Evolutionary conservation across 2,329 filamentous ascomycete species (phyloP), one percentile per base, ranked within the genome.

Genomic region (Aspergillus novofumigatus): DNA sequence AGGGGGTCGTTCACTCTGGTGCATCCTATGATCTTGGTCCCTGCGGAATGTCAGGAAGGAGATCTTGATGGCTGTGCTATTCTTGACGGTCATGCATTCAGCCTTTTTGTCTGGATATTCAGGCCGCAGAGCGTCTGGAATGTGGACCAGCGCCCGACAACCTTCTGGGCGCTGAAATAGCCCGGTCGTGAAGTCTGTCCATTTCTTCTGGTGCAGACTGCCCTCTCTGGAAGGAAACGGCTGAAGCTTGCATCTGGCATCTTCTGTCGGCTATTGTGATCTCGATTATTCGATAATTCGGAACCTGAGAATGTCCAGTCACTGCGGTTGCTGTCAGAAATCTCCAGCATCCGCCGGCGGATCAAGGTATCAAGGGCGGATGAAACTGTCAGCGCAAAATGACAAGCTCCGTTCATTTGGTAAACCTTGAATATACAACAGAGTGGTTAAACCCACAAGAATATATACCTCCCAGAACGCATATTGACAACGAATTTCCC

Each of bases 401-500:
- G 11, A 47, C 20, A 26, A 47, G 44, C 7, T 23, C 10, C 10
- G 21, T 25, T 25, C 44, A 23, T 25, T 5, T 14, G 44, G 4
- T 47, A 45, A 47, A 25, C 25, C 14, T 26, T 29, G 20, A 45
- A 20, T n/a, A 17, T 50, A 47, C 42, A 48, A 44, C 28, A 29
- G 47, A 48, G 49, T 35, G 42, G 41, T 5, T n/a, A 38, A 45
- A 20, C 17, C 47, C 47, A 49, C 48, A 28, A 28, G 41, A 47
- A 59, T 56, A 57, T 59, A 60, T 63, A 63, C 60, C 52, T 51
- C 28, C 44, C 10, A 49, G 41, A 59, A 47, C 21, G n/a, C 44
- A 26, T 14, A 47, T 47, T 47, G 20, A 25, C 44, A 47, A 14
- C 44, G 2, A 47, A 25, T 14, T 26, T 47, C 44, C 44, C 44